Evolutionary conservation across 2,329 filamentous ascomycete species (phyloP).

Genomic region (Immersiporthe knoxdaviesiana): DNA sequence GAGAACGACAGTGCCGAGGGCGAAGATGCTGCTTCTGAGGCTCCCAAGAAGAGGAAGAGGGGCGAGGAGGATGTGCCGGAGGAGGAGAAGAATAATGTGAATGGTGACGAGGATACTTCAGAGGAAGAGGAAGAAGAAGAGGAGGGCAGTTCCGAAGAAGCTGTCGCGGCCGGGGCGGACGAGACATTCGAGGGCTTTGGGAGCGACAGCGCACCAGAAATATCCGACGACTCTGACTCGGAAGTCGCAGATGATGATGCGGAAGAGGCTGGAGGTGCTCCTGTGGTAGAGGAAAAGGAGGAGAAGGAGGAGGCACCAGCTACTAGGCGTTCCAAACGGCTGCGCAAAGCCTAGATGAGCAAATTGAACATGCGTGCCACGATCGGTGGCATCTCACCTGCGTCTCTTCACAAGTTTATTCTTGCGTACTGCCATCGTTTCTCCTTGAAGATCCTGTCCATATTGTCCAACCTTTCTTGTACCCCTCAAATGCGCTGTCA

Average conservation of each 20-base stretch:
- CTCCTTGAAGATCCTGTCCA: background rate
- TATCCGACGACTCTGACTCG: conserved; percentile 32
- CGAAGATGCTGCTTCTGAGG: conserved; percentile 80
- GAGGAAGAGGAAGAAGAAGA: conserved; percentile 40
- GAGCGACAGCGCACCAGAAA: conserved; percentile 45
- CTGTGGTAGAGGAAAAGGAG: conserved; percentile 13
- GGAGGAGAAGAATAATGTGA: conserved; percentile 31
- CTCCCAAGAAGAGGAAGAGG: conserved; percentile 77
- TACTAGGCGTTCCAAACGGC: conserved; percentile 14
- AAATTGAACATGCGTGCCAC: background rate
- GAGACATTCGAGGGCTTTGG: conserved; percentile 55
- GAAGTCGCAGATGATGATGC: conserved; percentile 30
- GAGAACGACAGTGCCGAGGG: conserved; percentile 66
- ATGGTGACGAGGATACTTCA: conserved; percentile 28
- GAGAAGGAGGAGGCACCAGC: conserved; percentile 4
- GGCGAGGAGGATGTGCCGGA: conserved; percentile 44
- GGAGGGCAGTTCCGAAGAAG: conserved; percentile 16
- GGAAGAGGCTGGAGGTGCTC: conserved; percentile 20
- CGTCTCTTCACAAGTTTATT: background rate
- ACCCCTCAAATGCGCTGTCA: background rate
- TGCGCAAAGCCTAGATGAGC: conserved; percentile 10
- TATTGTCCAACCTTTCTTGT: no score
- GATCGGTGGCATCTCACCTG: background rate
- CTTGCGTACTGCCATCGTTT: background rate
- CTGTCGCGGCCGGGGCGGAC: conserved; percentile 34